Base-by-base conservation (phyloP, 139 green algal species). In the Auxenochlorella pyrenoidosa region DNA sequence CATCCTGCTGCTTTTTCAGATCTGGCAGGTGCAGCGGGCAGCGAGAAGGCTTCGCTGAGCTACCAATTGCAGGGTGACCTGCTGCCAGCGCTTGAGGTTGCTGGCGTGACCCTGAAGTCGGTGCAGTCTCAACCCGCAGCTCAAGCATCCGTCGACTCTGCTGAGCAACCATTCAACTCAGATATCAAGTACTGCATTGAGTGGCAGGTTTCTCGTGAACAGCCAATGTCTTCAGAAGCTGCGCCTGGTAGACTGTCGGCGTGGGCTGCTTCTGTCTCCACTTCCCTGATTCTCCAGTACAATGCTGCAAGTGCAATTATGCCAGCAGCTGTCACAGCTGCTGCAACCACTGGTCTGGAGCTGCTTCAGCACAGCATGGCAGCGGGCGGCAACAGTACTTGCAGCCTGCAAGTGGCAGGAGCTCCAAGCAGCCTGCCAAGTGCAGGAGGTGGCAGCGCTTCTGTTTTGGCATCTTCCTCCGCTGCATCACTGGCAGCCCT, bases 401-500 rank as follows among this genome's bases (percentile, higher is more conserved):
- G 43, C 73, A 59, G 40, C 73, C 73, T 79, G 40, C 73, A 19
- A 51, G 32, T 79, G 5, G 26, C 73, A 58, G 73, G 40, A 34
- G 73, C 73, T n/a, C 32, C 47, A 21, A 43, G 76, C 76, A 40
- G 12, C 43, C 44, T 82, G 76, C 26, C 32, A 32, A 30, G 73
- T 51, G 73, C 73, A 34, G 40, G 12, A 41, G 12, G 76, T 5
- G 5, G 47, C 76, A 82, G 26, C 32, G 0, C 54, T 24, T 63
- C 54, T 8, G 15, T 63, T 24, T 38, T 8, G 28, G 80, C 75
- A 86, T 83, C 70, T 75, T 59, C 71, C 80, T 79, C 54, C 68
- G 71, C 71, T 58, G 85, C 41, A 18, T 83, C 72, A 0, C 2
- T 90, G 22, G 47, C 36, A 36, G 82, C 80, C 13, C 51, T 90